Evolutionary conservation across 2,329 filamentous ascomycete genomes (phyloP).

Genomic region (Colletotrichum lupini): DNA sequence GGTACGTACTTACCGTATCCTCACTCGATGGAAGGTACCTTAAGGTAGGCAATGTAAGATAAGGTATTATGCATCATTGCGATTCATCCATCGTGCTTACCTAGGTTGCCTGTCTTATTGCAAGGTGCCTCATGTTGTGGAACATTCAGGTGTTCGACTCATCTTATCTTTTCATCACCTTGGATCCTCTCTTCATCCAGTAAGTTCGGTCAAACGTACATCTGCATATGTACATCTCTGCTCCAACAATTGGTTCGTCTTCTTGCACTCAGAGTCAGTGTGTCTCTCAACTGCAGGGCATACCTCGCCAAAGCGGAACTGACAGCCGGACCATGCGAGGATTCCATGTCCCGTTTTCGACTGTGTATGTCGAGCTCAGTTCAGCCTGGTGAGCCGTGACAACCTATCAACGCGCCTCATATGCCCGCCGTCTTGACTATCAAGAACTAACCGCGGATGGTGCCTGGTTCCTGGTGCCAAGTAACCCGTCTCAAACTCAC

Average conservation of each 20-base stretch:
- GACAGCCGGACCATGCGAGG: not conserved
- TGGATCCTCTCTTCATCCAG: not conserved
- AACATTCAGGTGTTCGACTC: not conserved
- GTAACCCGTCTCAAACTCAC: not conserved
- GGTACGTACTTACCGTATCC: not conserved
- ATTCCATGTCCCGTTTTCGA: not conserved
- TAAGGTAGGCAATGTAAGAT: not conserved
- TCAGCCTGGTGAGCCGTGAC: not conserved
- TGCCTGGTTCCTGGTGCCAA: slow-evolving; percentile 19
- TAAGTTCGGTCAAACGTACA: not conserved
- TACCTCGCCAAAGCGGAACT: not conserved
- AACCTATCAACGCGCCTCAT: not conserved
- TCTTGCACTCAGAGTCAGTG: not conserved
- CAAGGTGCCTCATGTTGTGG: not conserved
- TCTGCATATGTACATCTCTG: not conserved
- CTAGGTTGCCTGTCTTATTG: not conserved
- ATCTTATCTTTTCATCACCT: not conserved
- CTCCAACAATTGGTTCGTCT: not conserved
- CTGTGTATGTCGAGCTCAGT: not conserved
- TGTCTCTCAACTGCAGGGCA: not conserved
- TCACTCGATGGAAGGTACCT: not conserved
- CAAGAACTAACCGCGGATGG: not conserved
- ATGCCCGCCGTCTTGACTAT: not conserved
- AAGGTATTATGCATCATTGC: not conserved
- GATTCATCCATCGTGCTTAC: not conserved